Evolutionary conservation across 2,329 filamentous ascomycete species (phyloP), one percentile per base, ranked within the genome.

Genomic region (Phaeosphaeriaceae sp.): DNA sequence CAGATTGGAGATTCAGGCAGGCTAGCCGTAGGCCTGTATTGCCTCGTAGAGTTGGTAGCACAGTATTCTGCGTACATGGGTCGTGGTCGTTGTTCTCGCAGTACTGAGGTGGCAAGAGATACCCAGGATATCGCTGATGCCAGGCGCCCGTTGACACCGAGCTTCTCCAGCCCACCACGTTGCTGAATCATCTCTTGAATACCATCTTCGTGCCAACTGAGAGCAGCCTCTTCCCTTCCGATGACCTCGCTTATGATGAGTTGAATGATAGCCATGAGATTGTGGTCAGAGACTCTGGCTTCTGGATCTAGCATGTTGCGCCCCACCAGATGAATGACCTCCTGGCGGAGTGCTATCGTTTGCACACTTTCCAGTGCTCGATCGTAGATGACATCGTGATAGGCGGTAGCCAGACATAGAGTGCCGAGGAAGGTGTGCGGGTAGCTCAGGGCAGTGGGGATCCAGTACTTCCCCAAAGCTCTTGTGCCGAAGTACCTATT

Each of bases 341-440:
- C 76, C 33, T 70, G 71, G 11, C 72, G 70, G 17, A 78, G 65
- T 5, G 67, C 67, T 6, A 67, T 51, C 4, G 74, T 76, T 42
- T 70, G 65, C 2, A 75, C 46, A 50, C 73, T 78, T 51, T 77
- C 73, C 2, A 62, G 36, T 13, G 49, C 21, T 1, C 56, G 53
- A 3, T 68, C 63, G 6, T 67, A 44, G 19, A 76, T 61, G 2
- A 72, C 71, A 51, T 78, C 76, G 13, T 69, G 54, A 47, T 78
- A 72, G 7, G 71, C 67, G 0, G 75, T 71, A 7, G 76, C 72
- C 36, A 76, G 67, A 54, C 71, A 73, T 11, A 79, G 62, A 0
- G 76, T 78, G 44, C 76, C 78, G 2, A 79, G 69, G 46, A 76
- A 79, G 1, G 76, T 71, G 21, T 77, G 75, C 11, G 70, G 64